Evolutionary conservation across 2,329 filamentous ascomycete genomes (phyloP).

Genomic region (Apiospora kogelbergensis): DNA sequence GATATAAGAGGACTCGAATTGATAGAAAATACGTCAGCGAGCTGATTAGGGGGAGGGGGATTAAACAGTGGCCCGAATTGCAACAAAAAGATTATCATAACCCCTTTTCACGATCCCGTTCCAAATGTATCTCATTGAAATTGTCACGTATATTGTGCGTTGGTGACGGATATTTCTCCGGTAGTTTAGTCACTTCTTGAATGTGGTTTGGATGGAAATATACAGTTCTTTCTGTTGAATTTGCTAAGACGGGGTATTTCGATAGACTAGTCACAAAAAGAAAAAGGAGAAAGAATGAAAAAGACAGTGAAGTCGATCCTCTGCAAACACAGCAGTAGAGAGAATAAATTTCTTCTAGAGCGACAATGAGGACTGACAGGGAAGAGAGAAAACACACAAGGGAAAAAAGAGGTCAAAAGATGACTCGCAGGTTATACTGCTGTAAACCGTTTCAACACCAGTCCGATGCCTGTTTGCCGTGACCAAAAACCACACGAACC

Average conservation of each 20-base stretch:
- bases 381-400: background rate
- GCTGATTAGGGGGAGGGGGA: background rate
- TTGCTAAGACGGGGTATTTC: slow-evolving; percentile 7
- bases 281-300: background rate
- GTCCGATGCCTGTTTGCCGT: background rate
- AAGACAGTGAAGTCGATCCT: background rate
- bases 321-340: background rate
- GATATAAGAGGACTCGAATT: background rate
- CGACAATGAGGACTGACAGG: background rate
- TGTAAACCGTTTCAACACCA: slow-evolving; percentile 6
- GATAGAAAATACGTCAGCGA: background rate
- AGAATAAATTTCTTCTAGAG: background rate
- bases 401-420: background rate
- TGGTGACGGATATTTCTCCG: too few relatives aligned
- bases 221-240: background rate
- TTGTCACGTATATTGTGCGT: background rate
- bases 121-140: background rate
- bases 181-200: background rate
- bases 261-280: background rate
- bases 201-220: background rate
- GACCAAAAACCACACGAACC: background rate
- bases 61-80: background rate
- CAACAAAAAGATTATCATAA: background rate
- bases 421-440: background rate
- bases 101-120: background rate